A percentile compares a stretch with the other conserved stretches of the same genome.
Conservation (phyloP, 805 yeast species). For the Candida corydali region DNA sequence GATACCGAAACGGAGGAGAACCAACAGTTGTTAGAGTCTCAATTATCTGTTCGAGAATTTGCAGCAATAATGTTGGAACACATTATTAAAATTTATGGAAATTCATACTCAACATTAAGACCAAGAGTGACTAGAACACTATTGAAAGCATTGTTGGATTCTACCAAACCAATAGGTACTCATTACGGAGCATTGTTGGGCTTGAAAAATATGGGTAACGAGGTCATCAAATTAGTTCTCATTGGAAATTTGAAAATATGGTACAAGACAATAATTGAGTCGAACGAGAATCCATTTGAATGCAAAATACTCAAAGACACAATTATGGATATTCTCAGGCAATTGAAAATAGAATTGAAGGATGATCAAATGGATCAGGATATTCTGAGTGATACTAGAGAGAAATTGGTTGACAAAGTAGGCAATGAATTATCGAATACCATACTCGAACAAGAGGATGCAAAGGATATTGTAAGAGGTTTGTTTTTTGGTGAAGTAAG, state of each 20-base stretch:
- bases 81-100: constrained; percentile 75
- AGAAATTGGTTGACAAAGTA: constrained; percentile 51
- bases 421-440: constrained; percentile 55
- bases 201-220: constrained; percentile 76
- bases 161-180: constrained; percentile 80
- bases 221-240: constrained; percentile 78
- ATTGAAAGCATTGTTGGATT: constrained; percentile 83
- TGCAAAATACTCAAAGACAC: constrained; percentile 42
- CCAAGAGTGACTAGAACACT: constrained; percentile 93
- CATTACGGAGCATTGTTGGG: constrained; percentile 91
- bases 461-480: constrained; percentile 53
- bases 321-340: constrained; percentile 52
- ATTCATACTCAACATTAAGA: constrained; percentile 80
- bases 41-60: constrained; percentile 73
- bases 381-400: constrained; percentile 25
- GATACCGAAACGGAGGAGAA: constrained; percentile 27
- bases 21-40: constrained; percentile 28
- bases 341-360: constrained; percentile 32
- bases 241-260: constrained; percentile 83
- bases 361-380: constrained; percentile 31
- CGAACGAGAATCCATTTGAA: constrained; percentile 39
- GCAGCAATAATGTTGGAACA: constrained; percentile 80
- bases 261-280: constrained; percentile 57
- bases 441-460: constrained; percentile 45
- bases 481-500: constrained; percentile 66